Evolutionary conservation across 306 rosid genomes (phyloP).

Genomic region (Nissolia schottii): DNA sequence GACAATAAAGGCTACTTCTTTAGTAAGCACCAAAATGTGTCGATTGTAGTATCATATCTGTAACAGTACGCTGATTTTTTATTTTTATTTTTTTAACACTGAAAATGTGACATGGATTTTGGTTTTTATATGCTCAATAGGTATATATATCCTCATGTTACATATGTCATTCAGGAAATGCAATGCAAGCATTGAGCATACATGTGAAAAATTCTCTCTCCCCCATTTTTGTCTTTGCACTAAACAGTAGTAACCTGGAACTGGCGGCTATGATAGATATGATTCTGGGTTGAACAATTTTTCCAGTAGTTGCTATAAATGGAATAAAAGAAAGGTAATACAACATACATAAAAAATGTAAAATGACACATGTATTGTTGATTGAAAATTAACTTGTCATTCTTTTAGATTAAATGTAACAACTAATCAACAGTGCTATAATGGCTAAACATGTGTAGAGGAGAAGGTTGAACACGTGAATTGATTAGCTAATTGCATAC

Average conservation of each 20-base stretch:
- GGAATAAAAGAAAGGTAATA: too few species aligned
- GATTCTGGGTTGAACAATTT: background rate
- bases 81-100: background rate
- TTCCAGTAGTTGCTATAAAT: background rate
- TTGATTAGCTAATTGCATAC: background rate
- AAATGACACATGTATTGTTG: background rate
- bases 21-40: background rate
- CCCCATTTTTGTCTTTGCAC: background rate
- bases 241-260: background rate
- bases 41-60: constrained; percentile 2
- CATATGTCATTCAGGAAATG: background rate
- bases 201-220: constrained; percentile 8
- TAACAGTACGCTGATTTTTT: constrained; percentile 1
- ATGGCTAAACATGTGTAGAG: background rate
- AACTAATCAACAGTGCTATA: background rate
- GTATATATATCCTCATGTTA: constrained; percentile 4
- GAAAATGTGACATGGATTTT: constrained; percentile 14
- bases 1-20: background rate
- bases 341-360: background rate
- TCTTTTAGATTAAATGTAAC: background rate
- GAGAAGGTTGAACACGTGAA: background rate
- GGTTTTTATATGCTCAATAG: background rate
- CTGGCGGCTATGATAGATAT: background rate
- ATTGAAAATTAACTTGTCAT: background rate
- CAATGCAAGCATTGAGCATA: background rate